Evolutionary conservation across 129 eudicot species (phyloP), one percentile per base, ranked within the genome.

Genomic region (Saussurea involucrata): DNA sequence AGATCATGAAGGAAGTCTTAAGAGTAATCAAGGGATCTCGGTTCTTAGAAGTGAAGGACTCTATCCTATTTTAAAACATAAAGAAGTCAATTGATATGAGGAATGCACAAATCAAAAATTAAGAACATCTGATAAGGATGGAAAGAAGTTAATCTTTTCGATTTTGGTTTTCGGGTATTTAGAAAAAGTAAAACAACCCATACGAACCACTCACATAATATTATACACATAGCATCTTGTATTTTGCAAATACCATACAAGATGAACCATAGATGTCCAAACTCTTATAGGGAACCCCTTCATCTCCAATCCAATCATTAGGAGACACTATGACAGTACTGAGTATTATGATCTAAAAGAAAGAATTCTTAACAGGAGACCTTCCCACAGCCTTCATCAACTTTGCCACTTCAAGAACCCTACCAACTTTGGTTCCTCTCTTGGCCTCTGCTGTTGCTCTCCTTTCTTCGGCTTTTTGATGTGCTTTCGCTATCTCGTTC

Each of bases 401-500:
- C 76, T 88, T 90, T 36, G 98, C 83, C 20, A 95, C 84, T 82
- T 95, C 98, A 74, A 91, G 37, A 36, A 95, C 90, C 73, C 87
- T 89, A 6, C 96, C 92, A 21, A 85, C 87, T 82, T 95, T 95
- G 15, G 90, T 92, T 63, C 98, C 98, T 82, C 94, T 88, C 61
- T 79, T 91, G 29, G 83, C 93, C 85, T 95, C 97, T 72, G 93
- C 88, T 25, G 97, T 83, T 55, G 98, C 98, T 72, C 86, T 88
- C 57, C 86, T 91, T 77, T 91, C 98, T 87, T 91, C 96, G 28
- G 97, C 96, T 78, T 95, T 95, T 58, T 86, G 85, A 37, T 78
- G 97, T 15, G 97, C 96, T 85, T 89, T 95, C 13, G 96, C 98
- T 66, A 95, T 86, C 34, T 91, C 97, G 25, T 95, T 95, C 81